Base-by-base conservation (phyloP, 768 basidiomycete genomes). In the Omphalotus guepiniiformis region DNA sequence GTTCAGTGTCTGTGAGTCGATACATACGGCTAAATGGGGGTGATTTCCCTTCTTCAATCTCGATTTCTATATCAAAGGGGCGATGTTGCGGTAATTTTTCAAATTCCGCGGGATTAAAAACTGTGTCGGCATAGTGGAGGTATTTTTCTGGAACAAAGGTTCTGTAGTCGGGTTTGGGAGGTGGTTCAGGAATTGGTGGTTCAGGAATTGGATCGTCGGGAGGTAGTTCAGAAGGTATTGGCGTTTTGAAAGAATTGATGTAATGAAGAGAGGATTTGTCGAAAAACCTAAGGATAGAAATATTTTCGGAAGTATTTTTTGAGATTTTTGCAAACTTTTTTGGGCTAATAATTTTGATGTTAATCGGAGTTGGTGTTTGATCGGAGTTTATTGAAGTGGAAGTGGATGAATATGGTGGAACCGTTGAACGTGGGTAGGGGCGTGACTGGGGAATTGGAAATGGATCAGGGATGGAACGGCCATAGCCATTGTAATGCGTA, bases 11-110 rank as follows among this genome's bases (percentile, higher is more conserved):
- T 6, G 62, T 60, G 16, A 65, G 58, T 6, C 53, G 53, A 48
- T 72, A 74, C n/a, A 73, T 58, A 0, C 58, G 59, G 2, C 64
- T 63, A 38, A 63, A 61, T 2, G 65, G 65, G 4, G 67, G 69
- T 1, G 53, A 46, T 35, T 59, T 62, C 3, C 57, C 63, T 6
- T 64, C 65, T 48, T 67, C 62, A 9, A 67, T 12, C 2, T 67
- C 53, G 51, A 72, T 71, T 13, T 57, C 52, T 23, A 60, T 55
- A 50, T 73, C 66, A n/a, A n/a, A n/a, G n/a, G n/a, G n/a, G n/a
- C n/a, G n/a, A n/a, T n/a, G n/a, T n/a, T n/a, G n/a, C 5, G 64
- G 63, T 1, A 68, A 63, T 15, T 55, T 52, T 7, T 63, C 45
- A 32, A 62, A 53, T 39, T 56, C 55, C 3, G 39, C 42, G 13